Evolutionary conservation across 352 stramenopile genomes (phyloP).

Genomic region (Aphanomyces euteiches): DNA sequence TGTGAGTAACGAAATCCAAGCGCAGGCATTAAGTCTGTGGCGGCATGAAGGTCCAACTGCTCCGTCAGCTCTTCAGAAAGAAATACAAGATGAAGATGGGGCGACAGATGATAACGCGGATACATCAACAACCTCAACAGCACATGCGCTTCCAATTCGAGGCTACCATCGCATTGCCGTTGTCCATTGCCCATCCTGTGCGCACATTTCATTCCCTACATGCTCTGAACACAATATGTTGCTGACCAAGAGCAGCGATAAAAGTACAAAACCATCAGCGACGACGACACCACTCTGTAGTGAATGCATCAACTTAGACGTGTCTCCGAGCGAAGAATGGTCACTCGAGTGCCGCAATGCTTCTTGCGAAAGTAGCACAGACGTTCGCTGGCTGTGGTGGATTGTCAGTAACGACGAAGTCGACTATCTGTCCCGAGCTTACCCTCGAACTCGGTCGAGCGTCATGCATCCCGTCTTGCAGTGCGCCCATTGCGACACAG

Average conservation of each 20-base stretch:
- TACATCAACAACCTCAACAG: too few relatives aligned
- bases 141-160: constrained; percentile 42
- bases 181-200: constrained; percentile 53
- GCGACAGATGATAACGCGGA: too few relatives aligned
- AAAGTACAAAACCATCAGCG: background rate
- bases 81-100: too few relatives aligned
- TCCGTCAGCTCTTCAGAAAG: too few relatives aligned
- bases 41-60: constrained; percentile 38
- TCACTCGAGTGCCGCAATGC: background rate
- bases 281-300: constrained; percentile 46
- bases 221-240: constrained; percentile 50
- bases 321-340: too few relatives aligned
- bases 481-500: constrained; percentile 66
- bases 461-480: constrained; percentile 65
- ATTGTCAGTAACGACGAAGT: constrained; percentile 69
- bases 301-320: background rate
- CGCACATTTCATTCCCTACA: constrained; percentile 44
- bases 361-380: background rate
- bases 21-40: constrained; percentile 56
- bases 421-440: constrained; percentile 62
- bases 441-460: constrained; percentile 40
- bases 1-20: constrained; percentile 66
- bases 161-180: constrained; percentile 71
- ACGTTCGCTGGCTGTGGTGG: constrained; percentile 61
- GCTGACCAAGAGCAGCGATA: constrained; percentile 47